phyloP scores from a whole-genome alignment of 371 early-diverging fungal genomes.

The Lichtheimia hyalospora region DNA sequence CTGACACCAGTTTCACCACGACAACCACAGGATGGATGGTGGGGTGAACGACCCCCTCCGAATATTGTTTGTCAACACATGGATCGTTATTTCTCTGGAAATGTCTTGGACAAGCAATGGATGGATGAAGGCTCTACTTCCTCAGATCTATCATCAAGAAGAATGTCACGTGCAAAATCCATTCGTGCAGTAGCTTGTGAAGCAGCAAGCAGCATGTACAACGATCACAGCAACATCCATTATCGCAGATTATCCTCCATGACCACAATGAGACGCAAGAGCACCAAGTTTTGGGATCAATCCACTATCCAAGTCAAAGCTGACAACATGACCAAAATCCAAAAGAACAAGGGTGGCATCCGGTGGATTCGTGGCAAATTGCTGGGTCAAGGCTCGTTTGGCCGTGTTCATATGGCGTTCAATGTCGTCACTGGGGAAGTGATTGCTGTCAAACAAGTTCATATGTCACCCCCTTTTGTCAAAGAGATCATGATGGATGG shows the following conservation, averaged over 20 bases:
- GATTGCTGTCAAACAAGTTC: slow-evolving; percentile 98
- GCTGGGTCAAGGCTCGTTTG: slow-evolving; percentile 98
- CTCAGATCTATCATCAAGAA: background rate
- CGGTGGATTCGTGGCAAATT: slow-evolving; percentile 85
- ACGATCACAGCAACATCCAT: slow-evolving; percentile 11
- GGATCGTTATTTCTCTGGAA: slow-evolving; percentile 57
- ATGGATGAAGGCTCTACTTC: background rate
- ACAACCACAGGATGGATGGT: slow-evolving; percentile 9
- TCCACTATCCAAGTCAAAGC: background rate
- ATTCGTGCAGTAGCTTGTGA: slow-evolving; percentile 58
- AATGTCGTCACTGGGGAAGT: slow-evolving; percentile 81
- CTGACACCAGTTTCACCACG: no score
- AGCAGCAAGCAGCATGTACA: slow-evolving; percentile 30
- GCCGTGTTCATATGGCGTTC: slow-evolving; percentile 92
- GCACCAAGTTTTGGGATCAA: slow-evolving; percentile 60
- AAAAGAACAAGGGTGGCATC: slow-evolving; percentile 1
- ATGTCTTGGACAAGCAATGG: background rate
- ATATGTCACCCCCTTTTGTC: slow-evolving; percentile 37
- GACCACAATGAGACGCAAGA: slow-evolving; percentile 29
- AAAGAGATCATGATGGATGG: slow-evolving; percentile 47
- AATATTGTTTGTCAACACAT: slow-evolving; percentile 62
- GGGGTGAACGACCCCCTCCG: slow-evolving; percentile 73
- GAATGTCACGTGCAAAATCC: slow-evolving; percentile 24
- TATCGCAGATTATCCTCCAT: background rate
- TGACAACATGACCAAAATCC: slow-evolving; percentile 12